Conservation (phyloP, 768 basidiomycete species). For the Russula foetens region DNA sequence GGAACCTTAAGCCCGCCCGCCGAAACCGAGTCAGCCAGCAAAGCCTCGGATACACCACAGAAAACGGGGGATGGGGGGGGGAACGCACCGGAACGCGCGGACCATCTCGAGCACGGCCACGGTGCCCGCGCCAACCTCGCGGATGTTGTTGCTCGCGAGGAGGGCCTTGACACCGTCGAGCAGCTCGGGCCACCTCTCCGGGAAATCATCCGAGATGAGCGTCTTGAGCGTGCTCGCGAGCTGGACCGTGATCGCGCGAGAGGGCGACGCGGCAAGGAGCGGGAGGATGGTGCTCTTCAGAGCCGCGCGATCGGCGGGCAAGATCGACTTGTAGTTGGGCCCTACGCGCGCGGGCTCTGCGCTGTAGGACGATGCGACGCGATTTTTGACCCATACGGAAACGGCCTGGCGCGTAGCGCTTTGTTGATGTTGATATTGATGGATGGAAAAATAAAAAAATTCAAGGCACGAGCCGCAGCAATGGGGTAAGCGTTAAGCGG, state of each 20-base stretch:
- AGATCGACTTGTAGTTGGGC: slow-evolving; percentile 56
- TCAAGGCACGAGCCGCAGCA: neutral
- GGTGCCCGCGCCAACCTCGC: slow-evolving; percentile 75
- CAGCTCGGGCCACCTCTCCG: slow-evolving; percentile 63
- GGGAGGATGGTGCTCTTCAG: slow-evolving; percentile 60
- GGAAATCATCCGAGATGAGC: slow-evolving; percentile 70
- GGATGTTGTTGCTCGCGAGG: slow-evolving; percentile 53
- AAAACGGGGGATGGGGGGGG: neutral
- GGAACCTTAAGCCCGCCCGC: slow-evolving; percentile 46
- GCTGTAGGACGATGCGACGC: slow-evolving; percentile 61
- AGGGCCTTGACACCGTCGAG: slow-evolving; percentile 60
- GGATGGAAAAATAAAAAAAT: neutral
- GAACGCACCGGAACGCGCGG: slow-evolving; percentile 60
- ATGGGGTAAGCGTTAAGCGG: neutral
- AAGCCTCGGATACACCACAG: neutral
- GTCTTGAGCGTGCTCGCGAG: slow-evolving; percentile 67
- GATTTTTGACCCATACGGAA: slow-evolving; percentile 87
- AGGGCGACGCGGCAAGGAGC: slow-evolving; percentile 60
- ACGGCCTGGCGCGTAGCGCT: slow-evolving; percentile 81
- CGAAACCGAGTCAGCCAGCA: neutral
- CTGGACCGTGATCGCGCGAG: slow-evolving; percentile 64
- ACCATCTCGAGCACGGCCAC: slow-evolving; percentile 71
- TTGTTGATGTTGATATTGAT: slow-evolving; percentile 6
- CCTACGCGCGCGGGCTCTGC: slow-evolving; percentile 39
- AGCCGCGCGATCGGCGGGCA: slow-evolving; percentile 61